Percentiles rank a stretch among this genome's conserved stretches.
These are phyloP conservation scores for Plasmodium sp. DNA, from an alignment of 169 alveolate species.

Conservation along the genomic window DNA sequence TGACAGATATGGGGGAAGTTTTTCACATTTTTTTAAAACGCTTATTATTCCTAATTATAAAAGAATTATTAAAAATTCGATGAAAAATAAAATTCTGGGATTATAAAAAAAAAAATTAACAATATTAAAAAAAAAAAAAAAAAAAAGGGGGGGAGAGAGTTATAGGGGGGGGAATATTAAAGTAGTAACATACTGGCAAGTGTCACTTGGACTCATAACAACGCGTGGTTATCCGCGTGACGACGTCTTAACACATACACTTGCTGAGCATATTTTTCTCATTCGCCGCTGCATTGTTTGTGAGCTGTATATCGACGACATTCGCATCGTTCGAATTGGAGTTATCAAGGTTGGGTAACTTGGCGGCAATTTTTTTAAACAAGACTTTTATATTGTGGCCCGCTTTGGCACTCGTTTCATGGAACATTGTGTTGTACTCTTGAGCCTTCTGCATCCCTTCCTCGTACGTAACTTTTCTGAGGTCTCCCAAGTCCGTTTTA, in stretches of 20 bases:
- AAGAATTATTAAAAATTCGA: constrained; percentile 45
- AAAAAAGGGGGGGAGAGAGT: background rate
- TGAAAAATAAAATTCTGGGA: constrained; percentile 10
- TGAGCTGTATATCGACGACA: constrained; percentile 66
- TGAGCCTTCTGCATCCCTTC: constrained; percentile 94
- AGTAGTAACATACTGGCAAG: background rate
- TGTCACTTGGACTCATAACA: background rate
- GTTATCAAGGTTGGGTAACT: constrained; percentile 77
- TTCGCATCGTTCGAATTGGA: constrained; percentile 47
- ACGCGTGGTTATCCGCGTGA: constrained; percentile 40
- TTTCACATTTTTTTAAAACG: background rate
- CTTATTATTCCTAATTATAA: constrained; percentile 37
- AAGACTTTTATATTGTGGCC: constrained; percentile 95
- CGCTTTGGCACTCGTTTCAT: constrained; percentile 98
- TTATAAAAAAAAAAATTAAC: constrained; percentile 10
- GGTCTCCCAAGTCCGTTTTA: constrained; percentile 96
- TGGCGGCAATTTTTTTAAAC: constrained; percentile 90
- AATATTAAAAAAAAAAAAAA: background rate
- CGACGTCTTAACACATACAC: constrained; percentile 62
- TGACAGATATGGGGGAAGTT: background rate
- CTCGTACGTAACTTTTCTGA: constrained; percentile 93
- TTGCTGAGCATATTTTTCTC: constrained; percentile 67
- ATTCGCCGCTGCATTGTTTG: constrained; percentile 44
- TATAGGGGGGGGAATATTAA: background rate
- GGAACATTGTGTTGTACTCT: constrained; percentile 93